Conservation (phyloP, 2,329 filamentous ascomycete species). For the Emericellopsis cladophorae region DNA sequence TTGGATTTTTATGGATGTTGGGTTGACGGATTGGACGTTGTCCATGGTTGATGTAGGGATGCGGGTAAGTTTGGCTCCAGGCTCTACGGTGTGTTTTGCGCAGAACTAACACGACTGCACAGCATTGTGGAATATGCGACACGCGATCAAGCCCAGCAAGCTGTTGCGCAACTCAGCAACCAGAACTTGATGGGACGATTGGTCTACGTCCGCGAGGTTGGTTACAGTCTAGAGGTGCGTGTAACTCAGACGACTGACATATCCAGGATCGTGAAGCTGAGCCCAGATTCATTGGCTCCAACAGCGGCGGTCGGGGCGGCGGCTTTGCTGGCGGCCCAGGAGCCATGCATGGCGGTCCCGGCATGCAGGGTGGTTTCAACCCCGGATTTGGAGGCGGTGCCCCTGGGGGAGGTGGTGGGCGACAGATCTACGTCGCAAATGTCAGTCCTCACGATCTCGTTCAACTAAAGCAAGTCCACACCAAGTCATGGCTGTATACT, state of each 20-base stretch:
- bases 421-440: conserved; percentile 96
- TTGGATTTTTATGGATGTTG: conserved; percentile 74
- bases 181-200: conserved; percentile 97
- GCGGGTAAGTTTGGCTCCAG: conserved; percentile 64
- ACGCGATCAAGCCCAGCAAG: conserved; percentile 95
- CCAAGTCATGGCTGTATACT: conserved; percentile 6
- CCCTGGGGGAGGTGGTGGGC: conserved; percentile 45
- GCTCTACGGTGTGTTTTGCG: too few species aligned
- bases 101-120: conserved; percentile 8
- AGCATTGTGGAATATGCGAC: conserved; percentile 99
- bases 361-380: conserved; percentile 41
- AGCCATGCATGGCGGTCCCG: conserved; percentile 26
- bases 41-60: conserved; percentile 94
- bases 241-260: not conserved
- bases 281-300: conserved; percentile 80
- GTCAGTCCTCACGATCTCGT: conserved; percentile 48
- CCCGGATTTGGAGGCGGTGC: conserved; percentile 40
- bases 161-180: conserved; percentile 96
- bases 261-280: conserved; percentile 89
- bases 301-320: conserved; percentile 40
- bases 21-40: conserved; percentile 96
- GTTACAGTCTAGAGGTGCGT: conserved; percentile 8
- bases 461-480: too few species aligned
- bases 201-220: conserved; percentile 95
- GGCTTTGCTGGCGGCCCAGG: conserved; percentile 36